A percentile compares a stretch with the other conserved stretches of the same genome.
These are phyloP conservation scores for Drosera capensis DNA, from an alignment of 148 eudicot species.

Conservation along the genomic window DNA sequence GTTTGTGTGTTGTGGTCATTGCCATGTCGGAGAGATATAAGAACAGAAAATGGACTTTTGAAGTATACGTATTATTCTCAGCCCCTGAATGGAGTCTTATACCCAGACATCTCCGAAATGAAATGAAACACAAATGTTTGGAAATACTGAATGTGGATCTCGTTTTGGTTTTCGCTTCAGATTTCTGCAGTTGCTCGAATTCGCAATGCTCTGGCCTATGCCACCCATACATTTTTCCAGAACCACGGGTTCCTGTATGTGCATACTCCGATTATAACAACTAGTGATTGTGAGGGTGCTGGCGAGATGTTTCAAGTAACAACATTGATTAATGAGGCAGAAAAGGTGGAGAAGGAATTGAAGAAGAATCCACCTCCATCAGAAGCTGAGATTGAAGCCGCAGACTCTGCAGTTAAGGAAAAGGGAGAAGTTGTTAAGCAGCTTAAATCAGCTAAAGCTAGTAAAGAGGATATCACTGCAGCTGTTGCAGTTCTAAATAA, in stretches of 20 bases:
- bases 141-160: not conserved
- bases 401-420: constrained; percentile 41
- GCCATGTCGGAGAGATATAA: too few species aligned
- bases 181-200: constrained; percentile 84
- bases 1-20: too few species aligned
- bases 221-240: constrained; percentile 86
- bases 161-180: constrained; percentile 15
- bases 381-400: constrained; percentile 54
- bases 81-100: too few species aligned
- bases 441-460: constrained; percentile 58
- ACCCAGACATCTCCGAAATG: too few species aligned
- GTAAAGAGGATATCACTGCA: constrained; percentile 47
- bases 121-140: too few species aligned
- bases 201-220: constrained; percentile 80
- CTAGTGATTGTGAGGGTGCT: constrained; percentile 98
- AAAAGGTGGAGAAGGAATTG: constrained; percentile 69
- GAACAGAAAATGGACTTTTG: too few species aligned
- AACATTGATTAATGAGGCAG: constrained; percentile 60
- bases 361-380: constrained; percentile 61
- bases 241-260: constrained; percentile 61
- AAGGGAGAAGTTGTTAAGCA: constrained; percentile 52
- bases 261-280: constrained; percentile 90
- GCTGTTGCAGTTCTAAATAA: constrained; percentile 48
- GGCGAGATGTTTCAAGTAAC: constrained; percentile 99
- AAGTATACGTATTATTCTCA: too few species aligned